Base-by-base conservation (phyloP, 2,329 filamentous ascomycete genomes). In the Penicillium griseofulvum region DNA sequence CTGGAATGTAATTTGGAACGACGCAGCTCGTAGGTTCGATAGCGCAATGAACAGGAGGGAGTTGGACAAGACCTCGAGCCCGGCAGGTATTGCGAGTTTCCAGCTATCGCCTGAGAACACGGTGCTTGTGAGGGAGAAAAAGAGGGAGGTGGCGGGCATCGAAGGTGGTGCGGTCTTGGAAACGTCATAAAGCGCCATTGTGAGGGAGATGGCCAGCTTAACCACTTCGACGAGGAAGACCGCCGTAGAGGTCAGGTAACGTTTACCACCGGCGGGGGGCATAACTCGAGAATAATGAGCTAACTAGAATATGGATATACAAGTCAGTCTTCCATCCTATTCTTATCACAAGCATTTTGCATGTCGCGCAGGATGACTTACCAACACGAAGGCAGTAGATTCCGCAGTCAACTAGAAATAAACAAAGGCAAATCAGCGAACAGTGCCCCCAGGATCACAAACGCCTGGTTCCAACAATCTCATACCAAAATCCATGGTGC, bases 201-300 rank as follows among this genome's bases (percentile, higher is more conserved):
- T 91, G 39, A 97, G 79, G 64, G 90, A 95, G 52, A 97, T 85
- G 36, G 87, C 84, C 33, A 97, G 83, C 75, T 97, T 97, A 66
- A 97, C 83, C 44, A 96, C 83, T 76, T 99, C 94, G 73, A 92
- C 94, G 60, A 97, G 81, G 71, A 97, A 90, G 52, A 99, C 90
- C 41, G 93, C 92, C 10, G 94, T 97, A 39, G 92, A 97, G 37
- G 93, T 87, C 65, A 94, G 90, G 75, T 97, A 97, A 71, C 92
- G 87, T 69, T 92, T 90, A 63, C 91, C 90, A 70, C 87, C 86
- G 10, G 83, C 80, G 10, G 87, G 82, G n/a, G 91, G 89, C 92
- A 97, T 97, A 57, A 95, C 86, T 62, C 92, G 86, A 29, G 92
- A 96, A 74, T 97, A 96, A 77, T 97, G 93, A 82, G 96, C 89